Evolutionary conservation across 768 basidiomycete genomes (phyloP).

Genomic region (Austroboletus eburneus): DNA sequence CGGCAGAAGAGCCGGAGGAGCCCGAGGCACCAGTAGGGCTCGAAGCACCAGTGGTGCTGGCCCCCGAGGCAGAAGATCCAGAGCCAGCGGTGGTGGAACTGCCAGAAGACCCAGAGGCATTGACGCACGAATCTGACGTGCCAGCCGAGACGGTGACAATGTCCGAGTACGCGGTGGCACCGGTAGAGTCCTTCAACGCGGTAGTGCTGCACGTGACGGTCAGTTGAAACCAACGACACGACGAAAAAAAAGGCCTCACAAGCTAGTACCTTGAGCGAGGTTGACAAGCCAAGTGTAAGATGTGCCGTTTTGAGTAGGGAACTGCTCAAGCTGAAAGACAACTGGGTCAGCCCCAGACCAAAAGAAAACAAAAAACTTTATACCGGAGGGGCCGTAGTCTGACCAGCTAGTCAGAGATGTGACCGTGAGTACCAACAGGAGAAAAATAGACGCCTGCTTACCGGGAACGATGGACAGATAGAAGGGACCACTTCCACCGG

Average conservation of each 20-base stretch:
- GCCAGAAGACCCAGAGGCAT: slow-evolving; percentile 7
- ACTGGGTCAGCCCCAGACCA: neutral
- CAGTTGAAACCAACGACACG: neutral
- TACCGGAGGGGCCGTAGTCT: slow-evolving; percentile 50
- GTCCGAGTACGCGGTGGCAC: slow-evolving; percentile 49
- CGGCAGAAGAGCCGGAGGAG: neutral
- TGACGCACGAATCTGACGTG: slow-evolving; percentile 30
- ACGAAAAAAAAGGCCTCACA: slow-evolving; percentile 34
- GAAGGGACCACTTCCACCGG: slow-evolving; percentile 50
- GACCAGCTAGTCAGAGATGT: slow-evolving; percentile 41
- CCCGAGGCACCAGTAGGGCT: neutral
- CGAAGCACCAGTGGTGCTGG: neutral
- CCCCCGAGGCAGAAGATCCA: neutral
- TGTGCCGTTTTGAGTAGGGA: slow-evolving; percentile 42
- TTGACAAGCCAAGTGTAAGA: slow-evolving; percentile 54
- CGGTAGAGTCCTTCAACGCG: slow-evolving; percentile 55
- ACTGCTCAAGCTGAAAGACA: slow-evolving; percentile 51
- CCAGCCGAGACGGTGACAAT: slow-evolving; percentile 41
- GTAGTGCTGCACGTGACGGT: slow-evolving; percentile 40
- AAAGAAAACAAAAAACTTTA: slow-evolving; percentile 9
- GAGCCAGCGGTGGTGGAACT: slow-evolving; percentile 5
- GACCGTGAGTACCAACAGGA: neutral
- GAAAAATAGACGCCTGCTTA: slow-evolving; percentile 22
- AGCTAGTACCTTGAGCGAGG: slow-evolving; percentile 36
- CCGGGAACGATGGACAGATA: slow-evolving; percentile 61